Evolutionary conservation across 1,284 basidiomycete species (phyloP).

Genomic region (Erythrobasidium hasegawianum): DNA sequence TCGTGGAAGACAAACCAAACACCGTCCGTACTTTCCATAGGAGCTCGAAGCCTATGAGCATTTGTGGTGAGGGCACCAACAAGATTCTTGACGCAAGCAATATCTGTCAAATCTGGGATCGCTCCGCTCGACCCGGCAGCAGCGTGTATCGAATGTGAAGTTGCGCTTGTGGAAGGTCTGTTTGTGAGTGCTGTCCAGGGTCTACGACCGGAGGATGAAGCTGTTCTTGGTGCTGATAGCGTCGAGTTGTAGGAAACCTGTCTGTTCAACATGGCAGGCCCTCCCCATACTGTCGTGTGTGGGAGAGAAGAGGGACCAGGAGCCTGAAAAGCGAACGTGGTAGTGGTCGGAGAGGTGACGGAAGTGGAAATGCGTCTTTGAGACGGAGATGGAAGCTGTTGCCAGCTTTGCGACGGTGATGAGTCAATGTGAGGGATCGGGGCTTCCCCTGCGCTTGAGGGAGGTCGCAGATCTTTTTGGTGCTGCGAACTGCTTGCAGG

Average conservation of each 20-base stretch:
- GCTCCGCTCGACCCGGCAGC: background rate
- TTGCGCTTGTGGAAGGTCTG: slow-evolving; percentile 24
- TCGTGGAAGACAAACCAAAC: slow-evolving; percentile 87
- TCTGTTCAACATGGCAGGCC: background rate
- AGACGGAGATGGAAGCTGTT: background rate
- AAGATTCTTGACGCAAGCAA: slow-evolving; percentile 55
- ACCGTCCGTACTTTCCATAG: slow-evolving; percentile 62
- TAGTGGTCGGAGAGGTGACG: background rate
- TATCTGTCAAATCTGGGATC: background rate
- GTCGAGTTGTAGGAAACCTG: slow-evolving; percentile 6
- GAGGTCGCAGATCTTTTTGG: background rate
- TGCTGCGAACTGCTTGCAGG: no score
- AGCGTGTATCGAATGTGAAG: background rate
- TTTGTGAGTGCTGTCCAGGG: slow-evolving; percentile 11
- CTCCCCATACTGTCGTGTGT: background rate
- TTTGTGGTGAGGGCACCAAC: slow-evolving; percentile 81
- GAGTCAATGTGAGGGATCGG: background rate
- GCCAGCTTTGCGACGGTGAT: background rate
- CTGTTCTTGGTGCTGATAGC: background rate
- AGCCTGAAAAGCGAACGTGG: slow-evolving; percentile 29
- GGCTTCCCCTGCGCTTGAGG: background rate
- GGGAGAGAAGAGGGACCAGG: slow-evolving; percentile 1
- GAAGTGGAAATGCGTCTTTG: background rate
- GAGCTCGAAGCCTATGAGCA: slow-evolving; percentile 64
- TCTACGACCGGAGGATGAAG: slow-evolving; percentile 4